Conservation (phyloP, 352 stramenopile species). For the Pythium oligandrum region DNA sequence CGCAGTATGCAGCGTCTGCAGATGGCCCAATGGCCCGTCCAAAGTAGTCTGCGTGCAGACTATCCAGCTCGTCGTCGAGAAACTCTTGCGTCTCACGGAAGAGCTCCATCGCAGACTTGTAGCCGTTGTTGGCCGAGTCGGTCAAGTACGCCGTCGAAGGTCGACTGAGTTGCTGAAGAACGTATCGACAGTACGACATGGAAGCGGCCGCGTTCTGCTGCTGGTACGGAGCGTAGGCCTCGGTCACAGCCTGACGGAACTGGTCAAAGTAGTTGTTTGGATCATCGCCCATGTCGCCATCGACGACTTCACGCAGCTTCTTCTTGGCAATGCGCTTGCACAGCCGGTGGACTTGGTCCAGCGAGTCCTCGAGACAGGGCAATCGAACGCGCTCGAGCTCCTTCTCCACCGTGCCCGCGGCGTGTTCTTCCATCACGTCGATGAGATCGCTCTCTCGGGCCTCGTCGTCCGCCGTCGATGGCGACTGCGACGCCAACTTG, state of each 20-base stretch:
- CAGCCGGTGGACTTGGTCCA: slow-evolving; percentile 56
- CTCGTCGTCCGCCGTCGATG: slow-evolving; percentile 22
- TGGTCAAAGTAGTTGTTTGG: slow-evolving; percentile 56
- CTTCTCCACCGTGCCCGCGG: slow-evolving; percentile 21
- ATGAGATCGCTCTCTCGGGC: slow-evolving; percentile 56
- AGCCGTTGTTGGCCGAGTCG: slow-evolving; percentile 17
- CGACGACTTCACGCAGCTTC: slow-evolving; percentile 62
- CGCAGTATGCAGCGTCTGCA: slow-evolving; percentile 75
- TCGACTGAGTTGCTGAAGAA: slow-evolving; percentile 42
- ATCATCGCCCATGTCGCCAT: slow-evolving; percentile 60
- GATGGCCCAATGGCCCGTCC: slow-evolving; percentile 59
- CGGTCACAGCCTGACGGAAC: slow-evolving; percentile 45
- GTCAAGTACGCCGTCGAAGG: slow-evolving; percentile 37
- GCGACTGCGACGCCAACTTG: slow-evolving; percentile 14
- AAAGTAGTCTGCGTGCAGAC: slow-evolving; percentile 60
- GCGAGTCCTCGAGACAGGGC: slow-evolving; percentile 50
- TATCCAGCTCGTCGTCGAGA: slow-evolving; percentile 42
- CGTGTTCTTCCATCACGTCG: slow-evolving; percentile 59
- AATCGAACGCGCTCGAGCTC: slow-evolving; percentile 54
- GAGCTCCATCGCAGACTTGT: slow-evolving; percentile 73
- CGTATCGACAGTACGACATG: slow-evolving; percentile 75
- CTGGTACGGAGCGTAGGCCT: slow-evolving; percentile 45
- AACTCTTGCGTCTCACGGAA: slow-evolving; percentile 68
- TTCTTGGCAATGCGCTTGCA: slow-evolving; percentile 76
- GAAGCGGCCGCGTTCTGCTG: slow-evolving; percentile 80